phyloP scores from a whole-genome alignment of 257 asterid genomes.

The Leptodermis oblonga region DNA sequence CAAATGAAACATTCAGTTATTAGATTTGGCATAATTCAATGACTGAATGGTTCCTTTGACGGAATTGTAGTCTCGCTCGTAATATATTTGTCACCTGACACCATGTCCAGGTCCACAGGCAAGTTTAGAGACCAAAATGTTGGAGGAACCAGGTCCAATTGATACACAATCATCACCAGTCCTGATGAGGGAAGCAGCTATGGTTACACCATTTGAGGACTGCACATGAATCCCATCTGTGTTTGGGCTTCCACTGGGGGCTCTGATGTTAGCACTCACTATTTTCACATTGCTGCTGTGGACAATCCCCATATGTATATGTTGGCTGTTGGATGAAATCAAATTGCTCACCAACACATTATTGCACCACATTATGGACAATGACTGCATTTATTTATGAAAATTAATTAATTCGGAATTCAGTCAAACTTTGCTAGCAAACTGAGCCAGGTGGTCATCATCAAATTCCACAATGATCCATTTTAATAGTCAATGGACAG shows the following conservation, averaged over 20 bases:
- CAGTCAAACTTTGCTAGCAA: background rate
- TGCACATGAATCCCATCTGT: conserved; percentile 65
- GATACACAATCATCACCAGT: conserved; percentile 81
- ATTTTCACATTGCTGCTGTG: conserved; percentile 40
- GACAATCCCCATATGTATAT: conserved; percentile 41
- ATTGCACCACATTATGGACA: conserved; percentile 52
- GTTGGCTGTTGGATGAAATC: conserved; percentile 48
- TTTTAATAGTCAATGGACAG: too few relatives aligned
- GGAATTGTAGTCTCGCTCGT: too few relatives aligned
- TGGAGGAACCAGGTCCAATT: conserved; percentile 60
- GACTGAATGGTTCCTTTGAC: too few relatives aligned
- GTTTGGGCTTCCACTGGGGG: conserved; percentile 71
- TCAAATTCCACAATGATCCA: too few relatives aligned
- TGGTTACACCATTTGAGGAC: conserved; percentile 41
- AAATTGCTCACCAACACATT: conserved; percentile 44
- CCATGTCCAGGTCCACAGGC: conserved; percentile 90
- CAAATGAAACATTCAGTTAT: too few relatives aligned
- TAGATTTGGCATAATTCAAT: too few relatives aligned
- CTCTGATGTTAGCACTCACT: conserved; percentile 40
- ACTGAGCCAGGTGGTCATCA: too few relatives aligned
- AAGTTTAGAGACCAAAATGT: conserved; percentile 44
- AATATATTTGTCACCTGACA: too few relatives aligned
- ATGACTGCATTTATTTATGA: conserved; percentile 40
- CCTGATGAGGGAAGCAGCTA: conserved; percentile 33
- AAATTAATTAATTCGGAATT: background rate